These are phyloP conservation scores for Cryptococcus sp. DNA, from an alignment of 1,284 basidiomycete species.

Conservation along the genomic window DNA sequence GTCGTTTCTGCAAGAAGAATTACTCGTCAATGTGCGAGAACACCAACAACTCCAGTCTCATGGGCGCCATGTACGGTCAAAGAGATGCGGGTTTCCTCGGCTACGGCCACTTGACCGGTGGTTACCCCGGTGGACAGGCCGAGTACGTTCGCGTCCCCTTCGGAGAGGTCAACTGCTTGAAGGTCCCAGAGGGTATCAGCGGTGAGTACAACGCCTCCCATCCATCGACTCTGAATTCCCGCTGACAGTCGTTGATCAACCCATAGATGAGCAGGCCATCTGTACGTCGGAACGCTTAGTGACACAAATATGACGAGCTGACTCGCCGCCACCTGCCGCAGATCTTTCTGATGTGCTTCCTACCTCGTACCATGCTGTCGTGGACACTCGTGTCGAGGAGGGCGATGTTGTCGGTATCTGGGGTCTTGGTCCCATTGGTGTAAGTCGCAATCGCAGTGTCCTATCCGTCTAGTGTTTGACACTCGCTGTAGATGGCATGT, in stretches of 20 bases:
- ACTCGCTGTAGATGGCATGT: slow-evolving; percentile 55
- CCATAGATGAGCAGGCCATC: slow-evolving; percentile 33
- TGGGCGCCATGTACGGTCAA: slow-evolving; percentile 69
- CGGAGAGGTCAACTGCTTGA: slow-evolving; percentile 68
- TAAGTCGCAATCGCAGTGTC: slow-evolving; percentile 9
- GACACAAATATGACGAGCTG: background rate
- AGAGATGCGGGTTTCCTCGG: slow-evolving; percentile 73
- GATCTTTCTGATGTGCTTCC: slow-evolving; percentile 70
- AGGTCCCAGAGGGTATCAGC: slow-evolving; percentile 65
- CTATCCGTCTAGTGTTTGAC: slow-evolving; percentile 1
- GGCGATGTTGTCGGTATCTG: slow-evolving; percentile 57
- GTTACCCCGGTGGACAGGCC: slow-evolving; percentile 69
- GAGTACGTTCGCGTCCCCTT: slow-evolving; percentile 63
- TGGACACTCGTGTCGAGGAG: slow-evolving; percentile 60
- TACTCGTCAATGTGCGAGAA: slow-evolving; percentile 70
- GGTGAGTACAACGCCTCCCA: slow-evolving; percentile 57
- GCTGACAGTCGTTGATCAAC: background rate
- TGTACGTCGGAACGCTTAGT: slow-evolving; percentile 22
- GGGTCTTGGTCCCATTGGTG: slow-evolving; percentile 48
- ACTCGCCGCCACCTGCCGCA: slow-evolving; percentile 5
- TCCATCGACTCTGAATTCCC: background rate
- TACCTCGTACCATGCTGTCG: slow-evolving; percentile 66
- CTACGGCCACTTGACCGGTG: slow-evolving; percentile 57
- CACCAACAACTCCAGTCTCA: slow-evolving; percentile 64
- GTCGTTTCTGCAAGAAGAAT: slow-evolving; percentile 71